These are phyloP conservation scores for Austroboletus eburneus DNA, from an alignment of 768 basidiomycete genomes.

Conservation along the genomic window DNA sequence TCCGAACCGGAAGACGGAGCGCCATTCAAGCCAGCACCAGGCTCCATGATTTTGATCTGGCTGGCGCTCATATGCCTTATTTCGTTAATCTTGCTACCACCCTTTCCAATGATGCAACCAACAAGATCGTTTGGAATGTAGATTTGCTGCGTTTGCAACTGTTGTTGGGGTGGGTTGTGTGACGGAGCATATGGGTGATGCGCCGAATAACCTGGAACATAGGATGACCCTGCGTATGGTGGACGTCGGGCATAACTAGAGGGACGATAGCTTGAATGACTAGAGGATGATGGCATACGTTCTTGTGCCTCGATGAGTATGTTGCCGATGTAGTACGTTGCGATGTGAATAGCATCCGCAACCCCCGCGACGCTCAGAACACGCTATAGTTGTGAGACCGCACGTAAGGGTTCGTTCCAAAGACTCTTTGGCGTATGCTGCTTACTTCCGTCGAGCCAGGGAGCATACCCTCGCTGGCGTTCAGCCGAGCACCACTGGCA, in stretches of 20 bases:
- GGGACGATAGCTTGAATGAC: conserved; percentile 59
- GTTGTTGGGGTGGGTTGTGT: conserved; percentile 63
- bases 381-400: conserved; percentile 51
- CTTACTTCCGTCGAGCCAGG: conserved; percentile 98
- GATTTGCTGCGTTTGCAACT: conserved; percentile 97
- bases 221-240: conserved; percentile 53
- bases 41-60: conserved; percentile 98
- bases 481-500: conserved; percentile 91
- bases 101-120: conserved; percentile 97
- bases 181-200: conserved; percentile 43
- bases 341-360: conserved; percentile 98
- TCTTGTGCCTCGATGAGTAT: conserved; percentile 93
- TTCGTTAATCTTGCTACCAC: conserved; percentile 98
- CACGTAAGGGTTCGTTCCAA: conserved; percentile 7
- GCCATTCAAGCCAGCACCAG: conserved; percentile 76
- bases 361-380: conserved; percentile 97
- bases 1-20: conserved; percentile 72
- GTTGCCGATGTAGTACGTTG: conserved; percentile 98
- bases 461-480: conserved; percentile 97
- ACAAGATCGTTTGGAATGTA: conserved; percentile 98
- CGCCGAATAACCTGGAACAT: conserved; percentile 60
- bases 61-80: conserved; percentile 93
- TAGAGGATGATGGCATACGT: conserved; percentile 68
- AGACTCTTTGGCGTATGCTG: conserved; percentile 2
- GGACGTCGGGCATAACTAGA: conserved; percentile 51